These are phyloP conservation scores for Thermochaetoides dissita DNA, from an alignment of 2,329 filamentous ascomycete species.

Conservation along the genomic window DNA sequence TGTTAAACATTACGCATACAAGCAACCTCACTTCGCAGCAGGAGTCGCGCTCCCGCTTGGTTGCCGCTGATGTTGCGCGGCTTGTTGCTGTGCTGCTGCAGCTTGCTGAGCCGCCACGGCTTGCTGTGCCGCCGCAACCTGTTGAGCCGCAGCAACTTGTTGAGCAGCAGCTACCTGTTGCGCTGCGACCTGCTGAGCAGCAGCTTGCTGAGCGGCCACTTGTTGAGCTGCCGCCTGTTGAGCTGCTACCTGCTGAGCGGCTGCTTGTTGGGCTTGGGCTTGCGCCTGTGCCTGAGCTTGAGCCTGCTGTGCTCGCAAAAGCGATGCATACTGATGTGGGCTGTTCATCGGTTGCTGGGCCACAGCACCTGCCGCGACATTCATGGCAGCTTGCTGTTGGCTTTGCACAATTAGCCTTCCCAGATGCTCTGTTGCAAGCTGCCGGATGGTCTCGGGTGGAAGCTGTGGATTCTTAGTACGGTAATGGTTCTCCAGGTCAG, in stretches of 20 bases:
- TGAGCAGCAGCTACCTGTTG: constrained; percentile 6
- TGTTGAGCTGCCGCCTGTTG: constrained; percentile 21
- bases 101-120: constrained; percentile 4
- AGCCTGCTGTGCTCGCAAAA: constrained; percentile 43
- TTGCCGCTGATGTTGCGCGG: constrained; percentile 14
- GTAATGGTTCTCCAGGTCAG: constrained; percentile 38
- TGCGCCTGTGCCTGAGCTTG: constrained; percentile 17
- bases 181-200: constrained; percentile 22
- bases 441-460: constrained; percentile 34
- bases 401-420: constrained; percentile 32
- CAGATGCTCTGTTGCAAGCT: constrained; percentile 37
- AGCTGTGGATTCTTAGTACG: constrained; percentile 36
- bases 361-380: constrained; percentile 25
- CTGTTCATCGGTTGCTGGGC: constrained; percentile 36
- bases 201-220: constrained; percentile 16
- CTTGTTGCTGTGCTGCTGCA: constrained; percentile 8
- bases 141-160: constrained; percentile 4
- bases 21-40: constrained; percentile 9
- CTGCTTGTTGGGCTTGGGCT: constrained; percentile 23
- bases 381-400: constrained; percentile 33
- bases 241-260: constrained; percentile 28
- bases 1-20: not conserved
- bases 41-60: constrained; percentile 17
- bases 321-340: constrained; percentile 46
- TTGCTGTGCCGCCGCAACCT: constrained; percentile 6